Base-by-base conservation (phyloP, 192 early-diverging fungal genomes). In the Umbelopsis sp. region DNA sequence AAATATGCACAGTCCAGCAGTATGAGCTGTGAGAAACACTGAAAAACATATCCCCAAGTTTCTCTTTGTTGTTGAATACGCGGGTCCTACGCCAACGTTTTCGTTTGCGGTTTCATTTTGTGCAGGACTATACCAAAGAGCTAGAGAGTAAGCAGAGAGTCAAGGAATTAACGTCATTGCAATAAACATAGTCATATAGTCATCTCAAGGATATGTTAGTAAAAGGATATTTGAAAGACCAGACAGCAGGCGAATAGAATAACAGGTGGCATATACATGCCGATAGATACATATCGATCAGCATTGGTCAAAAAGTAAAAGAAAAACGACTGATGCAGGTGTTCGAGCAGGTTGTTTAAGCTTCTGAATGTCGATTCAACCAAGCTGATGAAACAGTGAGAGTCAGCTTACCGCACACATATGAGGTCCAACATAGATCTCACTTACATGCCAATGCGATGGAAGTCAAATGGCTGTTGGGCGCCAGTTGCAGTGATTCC, bases 281-380 rank as follows among this genome's bases (percentile, higher is more conserved):
- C 91, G 50, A 98, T 92, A 2, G 95, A 95, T 35, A 97, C 90
- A 79, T 92, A 95, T 48, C 82, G 81, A 21, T 82, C 69, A 61
- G 90, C 88, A 15, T 87, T 83, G n/a, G 91, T 91, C 74, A 97
- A 85, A n/a, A 95, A 82, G 78, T 98, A 98, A 73, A 97, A 97
- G 84, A 96, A 98, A 80, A 94, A 98, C 46, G 95, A 93, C 75
- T 97, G 95, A 73, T 98, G 97, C 46, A 98, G 85, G 65, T 93
- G 89, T 76, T 98, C 97, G 49, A 98, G 83, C 49, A 98, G 71
- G 73, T 97, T 97, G 82, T 93, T 97, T 50, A 95, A 82, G 71
- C 90, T 92, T 68, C 94, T 89, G 71, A 95, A 77, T 1, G 89
- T 85, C 0, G 92, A 92, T 71, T 98, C 97, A 4, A 96, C 53